Conservation (phyloP, 1,284 basidiomycete genomes). For the Chiua sp. region DNA sequence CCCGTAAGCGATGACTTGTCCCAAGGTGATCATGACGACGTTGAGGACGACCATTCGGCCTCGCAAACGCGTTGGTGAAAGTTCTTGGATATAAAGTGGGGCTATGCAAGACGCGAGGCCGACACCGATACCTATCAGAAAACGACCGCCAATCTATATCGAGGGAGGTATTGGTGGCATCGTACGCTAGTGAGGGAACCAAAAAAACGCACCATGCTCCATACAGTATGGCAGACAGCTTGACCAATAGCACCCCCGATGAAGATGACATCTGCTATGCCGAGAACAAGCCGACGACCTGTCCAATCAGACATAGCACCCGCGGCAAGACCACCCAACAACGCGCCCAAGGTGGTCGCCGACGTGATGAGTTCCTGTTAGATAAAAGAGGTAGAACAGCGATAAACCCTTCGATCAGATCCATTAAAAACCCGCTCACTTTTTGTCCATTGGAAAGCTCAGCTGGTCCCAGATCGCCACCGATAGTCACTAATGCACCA, state of each 20-base stretch:
- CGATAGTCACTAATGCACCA: slow-evolving; percentile 77
- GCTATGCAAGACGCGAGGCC: slow-evolving; percentile 81
- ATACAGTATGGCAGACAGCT: slow-evolving; percentile 69
- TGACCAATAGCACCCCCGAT: slow-evolving; percentile 76
- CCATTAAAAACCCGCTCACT: slow-evolving; percentile 39
- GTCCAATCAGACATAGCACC: slow-evolving; percentile 76
- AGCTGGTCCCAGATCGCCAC: slow-evolving; percentile 66
- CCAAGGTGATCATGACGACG: slow-evolving; percentile 69
- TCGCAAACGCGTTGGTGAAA: slow-evolving; percentile 76
- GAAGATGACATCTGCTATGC: slow-evolving; percentile 76
- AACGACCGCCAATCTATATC: slow-evolving; percentile 80
- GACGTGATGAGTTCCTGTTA: slow-evolving; percentile 80
- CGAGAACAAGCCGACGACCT: slow-evolving; percentile 73
- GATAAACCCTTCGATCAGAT: background rate
- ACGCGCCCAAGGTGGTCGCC: slow-evolving; percentile 79
- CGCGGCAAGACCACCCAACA: slow-evolving; percentile 74
- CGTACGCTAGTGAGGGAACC: background rate
- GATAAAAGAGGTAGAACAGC: background rate
- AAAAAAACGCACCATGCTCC: slow-evolving; percentile 61
- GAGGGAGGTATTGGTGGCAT: background rate
- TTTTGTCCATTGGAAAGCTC: slow-evolving; percentile 69
- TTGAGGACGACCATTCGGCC: slow-evolving; percentile 80
- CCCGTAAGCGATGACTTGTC: slow-evolving; percentile 80
- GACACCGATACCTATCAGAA: slow-evolving; percentile 74
- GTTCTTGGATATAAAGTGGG: slow-evolving; percentile 85